Evolutionary conservation across 306 rosid genomes (phyloP), one percentile per base, ranked within the genome.

Genomic region (Trifolium dubium): DNA sequence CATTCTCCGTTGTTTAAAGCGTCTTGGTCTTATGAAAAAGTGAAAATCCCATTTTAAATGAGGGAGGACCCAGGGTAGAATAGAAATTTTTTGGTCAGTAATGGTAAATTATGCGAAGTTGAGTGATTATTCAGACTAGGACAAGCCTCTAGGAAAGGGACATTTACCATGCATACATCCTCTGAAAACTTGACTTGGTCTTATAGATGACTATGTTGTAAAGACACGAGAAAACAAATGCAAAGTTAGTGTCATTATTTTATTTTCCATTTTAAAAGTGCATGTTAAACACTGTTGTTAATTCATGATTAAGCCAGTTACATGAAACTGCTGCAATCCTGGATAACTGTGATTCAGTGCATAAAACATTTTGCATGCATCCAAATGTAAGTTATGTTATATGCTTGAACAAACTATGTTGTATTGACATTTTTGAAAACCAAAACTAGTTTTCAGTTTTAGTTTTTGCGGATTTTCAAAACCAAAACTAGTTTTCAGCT

Each of bases 221-320:
- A 19, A 12, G 69, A 65, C 78, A 18, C 65, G 43, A 60, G 28
- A 41, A 28, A 65, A 46, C 12, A 41, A 71, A 18, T 41, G 53
- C 65, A 60, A 46, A 18, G 46, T 19, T 29, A 51, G 59, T 51
- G 29, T 49, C 2, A 15, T 49, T 3, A 49, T 50, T 41, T 18
- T n/a, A 31, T 43, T 63, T 64, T 17, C 43, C 59, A 41, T 54
- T 79, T 64, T 19, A 4, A 77, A 14, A 77, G 10, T 77, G 43
- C 63, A 44, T 32, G 69, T n/a, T 46, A 13, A 31, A 17, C 37
- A 10, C 51, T 46, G 46, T 44, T 47, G 67, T 40, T 53, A 46
- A 44, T 60, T 60, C 31, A 19, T 15, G 69, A 59, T 59, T 77
- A 68, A 47, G 71, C 19, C 12, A 28, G 50, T 59, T 68, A 58